phyloP scores from a whole-genome alignment of 768 basidiomycete species.

The Rhizopogon rudus region DNA sequence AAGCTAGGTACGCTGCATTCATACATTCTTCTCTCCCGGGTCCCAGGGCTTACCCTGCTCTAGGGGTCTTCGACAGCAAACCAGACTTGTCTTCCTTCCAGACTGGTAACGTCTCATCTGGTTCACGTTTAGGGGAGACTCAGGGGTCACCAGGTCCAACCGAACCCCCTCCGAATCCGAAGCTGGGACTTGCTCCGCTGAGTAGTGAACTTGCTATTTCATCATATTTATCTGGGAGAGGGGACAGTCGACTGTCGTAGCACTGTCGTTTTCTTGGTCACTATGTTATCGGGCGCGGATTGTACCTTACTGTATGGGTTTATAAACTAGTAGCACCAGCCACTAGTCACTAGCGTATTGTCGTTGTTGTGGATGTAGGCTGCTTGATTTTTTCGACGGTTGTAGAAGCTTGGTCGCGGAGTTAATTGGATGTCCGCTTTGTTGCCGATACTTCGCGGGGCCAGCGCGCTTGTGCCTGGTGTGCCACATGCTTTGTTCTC shows the following conservation, averaged over 20 bases:
- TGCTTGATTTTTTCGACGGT: not conserved
- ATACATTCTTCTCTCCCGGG: not conserved
- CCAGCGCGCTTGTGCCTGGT: no score
- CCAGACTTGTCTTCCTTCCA: constrained; percentile 30
- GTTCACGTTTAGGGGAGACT: constrained; percentile 5
- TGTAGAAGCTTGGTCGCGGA: no score
- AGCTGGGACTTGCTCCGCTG: constrained; percentile 32
- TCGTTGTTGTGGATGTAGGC: not conserved
- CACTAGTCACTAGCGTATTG: not conserved
- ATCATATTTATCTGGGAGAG: constrained; percentile 15
- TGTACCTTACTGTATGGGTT: not conserved
- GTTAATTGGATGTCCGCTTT: no score
- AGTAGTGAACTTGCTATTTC: constrained; percentile 31
- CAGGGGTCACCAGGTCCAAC: constrained; percentile 1
- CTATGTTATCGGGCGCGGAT: not conserved
- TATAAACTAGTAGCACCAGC: not conserved
- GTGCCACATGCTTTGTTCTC: no score
- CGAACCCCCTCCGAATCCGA: constrained; percentile 30
- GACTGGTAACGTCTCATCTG: constrained; percentile 17
- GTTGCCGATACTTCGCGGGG: no score
- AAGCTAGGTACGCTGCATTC: constrained; percentile 26
- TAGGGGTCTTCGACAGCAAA: constrained; percentile 33
- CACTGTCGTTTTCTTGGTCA: not conserved
- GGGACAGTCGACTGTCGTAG: constrained; percentile 7
- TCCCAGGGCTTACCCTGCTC: no score